Evolutionary conservation across 805 yeast species (phyloP), one percentile per base, ranked within the genome.

Genomic region (Metschnikowia borealis): DNA sequence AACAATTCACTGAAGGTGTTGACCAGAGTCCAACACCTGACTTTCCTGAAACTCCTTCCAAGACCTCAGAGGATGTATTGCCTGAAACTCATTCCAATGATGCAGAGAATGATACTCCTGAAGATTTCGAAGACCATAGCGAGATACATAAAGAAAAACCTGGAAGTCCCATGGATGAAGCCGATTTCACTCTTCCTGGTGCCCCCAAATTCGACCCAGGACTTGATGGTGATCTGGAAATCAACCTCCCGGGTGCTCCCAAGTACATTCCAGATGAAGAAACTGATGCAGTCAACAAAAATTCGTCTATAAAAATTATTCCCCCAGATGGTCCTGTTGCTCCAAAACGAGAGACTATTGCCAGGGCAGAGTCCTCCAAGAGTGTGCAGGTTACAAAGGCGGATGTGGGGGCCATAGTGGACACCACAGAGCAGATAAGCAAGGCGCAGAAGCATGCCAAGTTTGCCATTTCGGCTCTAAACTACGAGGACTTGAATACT

Each of bases 381-480:
- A 47, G 18, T 6, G 48, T 38, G 8, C 55, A 50, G 31, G 48
- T 58, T 38, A 58, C 62, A 21, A 65, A 68, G 51, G 74, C 68
- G 10, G 74, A 79, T 41, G 70, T 85, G 14, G 59, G 67, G n/a
- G 61, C 70, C 15, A 78, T 85, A 49, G 64, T 86, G 60, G 76
- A 78, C 50, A 71, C 74, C 14, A 78, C 83, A 20, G 87, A 80
- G 48, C 69, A 75, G 42, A 81, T 85, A 18, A 62, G 80, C 8
- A 72, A 77, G 57, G 81, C 84, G 1, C 92, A 86, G 60, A 85
- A 82, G 57, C 78, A 76, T 52, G 87, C 91, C 32, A 85, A 81
- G 62, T 87, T 83, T 63, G 92, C 90, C 1, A 81, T 85, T 6
- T 83, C 89, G 50, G 94, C 95, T 0, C 71, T 87, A 62, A 85